Conservation (phyloP, 805 yeast genomes). For the Myxozyma neglecta region DNA sequence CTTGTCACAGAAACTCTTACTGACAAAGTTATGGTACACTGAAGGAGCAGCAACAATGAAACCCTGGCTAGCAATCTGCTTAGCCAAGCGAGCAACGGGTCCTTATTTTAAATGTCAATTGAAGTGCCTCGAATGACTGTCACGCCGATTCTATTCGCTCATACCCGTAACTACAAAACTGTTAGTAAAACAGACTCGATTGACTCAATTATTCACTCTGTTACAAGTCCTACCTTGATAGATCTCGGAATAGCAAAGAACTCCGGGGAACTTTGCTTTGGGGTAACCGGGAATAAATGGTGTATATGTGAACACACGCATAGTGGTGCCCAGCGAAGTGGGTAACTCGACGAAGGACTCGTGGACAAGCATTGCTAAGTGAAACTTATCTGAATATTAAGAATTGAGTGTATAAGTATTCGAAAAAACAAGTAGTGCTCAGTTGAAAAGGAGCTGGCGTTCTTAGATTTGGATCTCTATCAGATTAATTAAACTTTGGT, state of each 20-base stretch:
- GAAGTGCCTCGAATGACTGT: background rate
- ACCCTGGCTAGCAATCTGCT: slow-evolving; percentile 76
- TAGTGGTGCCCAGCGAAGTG: slow-evolving; percentile 65
- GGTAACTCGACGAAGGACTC: slow-evolving; percentile 64
- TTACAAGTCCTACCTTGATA: slow-evolving; percentile 54
- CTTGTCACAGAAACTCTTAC: slow-evolving; percentile 24
- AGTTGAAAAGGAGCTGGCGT: too few relatives aligned
- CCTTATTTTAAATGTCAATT: slow-evolving; percentile 47
- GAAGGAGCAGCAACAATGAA: slow-evolving; percentile 78
- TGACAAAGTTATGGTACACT: slow-evolving; percentile 71
- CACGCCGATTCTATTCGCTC: background rate
- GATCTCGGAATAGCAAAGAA: slow-evolving; percentile 73
- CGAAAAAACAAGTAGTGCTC: background rate
- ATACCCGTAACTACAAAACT: slow-evolving; percentile 13
- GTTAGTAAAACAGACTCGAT: background rate
- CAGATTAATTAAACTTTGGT: background rate
- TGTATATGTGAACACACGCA: slow-evolving; percentile 64
- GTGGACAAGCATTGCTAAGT: slow-evolving; percentile 57
- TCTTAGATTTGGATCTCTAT: background rate
- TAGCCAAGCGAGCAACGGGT: slow-evolving; percentile 76
- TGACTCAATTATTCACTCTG: background rate
- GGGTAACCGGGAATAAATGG: slow-evolving; percentile 74
- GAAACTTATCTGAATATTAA: background rate
- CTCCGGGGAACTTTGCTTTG: slow-evolving; percentile 78
- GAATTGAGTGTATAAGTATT: background rate